phyloP scores from a whole-genome alignment of 2,329 filamentous ascomycete genomes.

The Aspergillus sp. region DNA sequence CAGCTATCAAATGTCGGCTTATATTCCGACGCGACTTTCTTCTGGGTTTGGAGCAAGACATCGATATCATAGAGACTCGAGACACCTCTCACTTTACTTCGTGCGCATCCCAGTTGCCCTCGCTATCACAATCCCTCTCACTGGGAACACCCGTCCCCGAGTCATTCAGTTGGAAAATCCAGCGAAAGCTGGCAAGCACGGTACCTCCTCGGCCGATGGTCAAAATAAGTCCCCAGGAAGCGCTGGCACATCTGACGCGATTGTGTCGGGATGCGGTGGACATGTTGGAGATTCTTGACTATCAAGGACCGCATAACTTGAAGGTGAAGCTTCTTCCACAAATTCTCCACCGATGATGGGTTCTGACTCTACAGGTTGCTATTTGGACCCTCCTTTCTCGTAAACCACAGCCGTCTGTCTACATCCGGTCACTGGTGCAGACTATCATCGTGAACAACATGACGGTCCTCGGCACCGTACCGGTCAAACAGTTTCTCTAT shows the following conservation, averaged over 20 bases:
- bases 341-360: slow-evolving; percentile 9
- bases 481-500: slow-evolving; percentile 73
- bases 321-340: slow-evolving; percentile 49
- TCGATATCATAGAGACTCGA: slow-evolving; percentile 29
- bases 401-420: slow-evolving; percentile 79
- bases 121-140: slow-evolving; percentile 59
- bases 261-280: slow-evolving; percentile 72
- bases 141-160: slow-evolving; percentile 67
- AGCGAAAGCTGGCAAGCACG: slow-evolving; percentile 87
- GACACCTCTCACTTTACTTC: slow-evolving; percentile 28
- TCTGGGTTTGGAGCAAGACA: slow-evolving; percentile 39
- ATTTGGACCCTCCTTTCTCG: slow-evolving; percentile 72
- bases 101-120: slow-evolving; percentile 48
- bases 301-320: slow-evolving; percentile 66
- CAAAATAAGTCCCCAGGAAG: slow-evolving; percentile 68
- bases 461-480: slow-evolving; percentile 65
- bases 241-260: slow-evolving; percentile 66
- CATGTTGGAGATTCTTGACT: slow-evolving; percentile 65
- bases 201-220: slow-evolving; percentile 92
- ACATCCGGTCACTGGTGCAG: slow-evolving; percentile 77
- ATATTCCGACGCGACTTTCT: slow-evolving; percentile 59
- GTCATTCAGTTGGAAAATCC: slow-evolving; percentile 88
- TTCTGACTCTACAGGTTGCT: slow-evolving; percentile 57
- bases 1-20: slow-evolving; percentile 65
- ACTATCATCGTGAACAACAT: slow-evolving; percentile 72